Base-by-base conservation (phyloP, 2,329 filamentous ascomycete genomes). In the Venturiaceae sp. region DNA sequence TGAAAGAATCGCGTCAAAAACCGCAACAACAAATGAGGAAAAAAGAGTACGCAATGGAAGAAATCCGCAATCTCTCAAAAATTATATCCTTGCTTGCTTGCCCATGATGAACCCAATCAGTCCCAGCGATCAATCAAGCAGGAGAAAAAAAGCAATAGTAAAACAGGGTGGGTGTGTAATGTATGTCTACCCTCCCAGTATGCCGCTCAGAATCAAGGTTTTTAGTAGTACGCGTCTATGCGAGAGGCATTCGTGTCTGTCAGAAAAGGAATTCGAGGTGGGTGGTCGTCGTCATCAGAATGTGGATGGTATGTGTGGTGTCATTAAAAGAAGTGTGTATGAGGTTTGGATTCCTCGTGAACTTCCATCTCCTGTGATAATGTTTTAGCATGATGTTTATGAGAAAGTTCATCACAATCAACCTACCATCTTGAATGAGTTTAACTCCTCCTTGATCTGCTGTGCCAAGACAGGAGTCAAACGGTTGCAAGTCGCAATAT, bases 371-470 rank as follows among this genome's bases (percentile, higher is more conserved):
- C 94, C 94, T 97, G 62, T 39, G 57, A 14, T 16, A 47, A 39
- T 53, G 36, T 41, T 59, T 50, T 23, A 34, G 30, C 39, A 66
- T 83, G 72, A 82, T 77, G 64, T 62, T 53, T 2, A 4, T n/a
- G 19, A 39, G 16, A n/a, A 28, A 5, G 9, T 9, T 30, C 28
- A 5, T 7, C 26, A 33, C 36, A 13, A 13, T 23, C 1, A 21
- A 75, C 85, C 62, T 77, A 94, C 90, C 94, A 99, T 99, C 74
- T 99, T 99, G 81, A 99, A 99, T 66, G 86, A 95, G 76, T 99
- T 99, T 66, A 99, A 83, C 77, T 99, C 94, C 76, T 99, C 94
- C 76, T 97, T 97, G 76, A 99, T 99, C 73, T 99, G 94, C 75
- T 99, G 94, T 50, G 94, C 94, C 63, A 99, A 83, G 82, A 96